A percentile compares a stretch with the other conserved stretches of the same genome.
Evolutionary conservation across 108 stramenopile genomes (phyloP).

Genomic region (Pseudonitzschia multiseries): DNA sequence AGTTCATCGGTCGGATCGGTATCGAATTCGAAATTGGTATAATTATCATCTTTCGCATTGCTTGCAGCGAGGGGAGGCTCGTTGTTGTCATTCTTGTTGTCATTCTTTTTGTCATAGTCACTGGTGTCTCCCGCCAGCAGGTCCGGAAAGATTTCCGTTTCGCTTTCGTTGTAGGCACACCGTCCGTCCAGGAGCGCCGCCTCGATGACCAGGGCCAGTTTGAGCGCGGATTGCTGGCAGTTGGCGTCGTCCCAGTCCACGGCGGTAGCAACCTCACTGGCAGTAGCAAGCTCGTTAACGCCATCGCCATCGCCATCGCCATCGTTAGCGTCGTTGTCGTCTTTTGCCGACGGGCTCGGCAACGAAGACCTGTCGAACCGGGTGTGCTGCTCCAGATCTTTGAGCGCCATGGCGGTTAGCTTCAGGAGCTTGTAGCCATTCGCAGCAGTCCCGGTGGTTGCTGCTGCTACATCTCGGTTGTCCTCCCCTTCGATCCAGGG

Average conservation of each 20-base stretch:
- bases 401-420: constrained; percentile 56
- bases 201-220: constrained; percentile 76
- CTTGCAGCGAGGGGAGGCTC: background rate
- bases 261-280: no score
- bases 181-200: constrained; percentile 67
- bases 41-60: background rate
- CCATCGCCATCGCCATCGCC: no score
- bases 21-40: no score
- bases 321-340: no score
- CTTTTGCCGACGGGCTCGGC: no score
- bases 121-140: constrained; percentile 5
- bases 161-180: constrained; percentile 32
- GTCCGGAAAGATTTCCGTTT: constrained; percentile 20
- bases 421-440: constrained; percentile 39
- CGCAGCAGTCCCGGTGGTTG: constrained; percentile 13
- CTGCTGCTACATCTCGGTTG: no score
- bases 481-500: no score
- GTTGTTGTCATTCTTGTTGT: constrained; percentile 3
- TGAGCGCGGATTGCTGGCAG: constrained; percentile 59
- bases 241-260: constrained; percentile 69
- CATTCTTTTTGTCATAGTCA: no score
- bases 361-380: no score
- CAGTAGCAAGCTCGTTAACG: no score
- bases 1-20: no score
- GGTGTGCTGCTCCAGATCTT: constrained; percentile 54